phyloP scores from a whole-genome alignment of 257 asterid genomes.

The Ligustrum vulgare region DNA sequence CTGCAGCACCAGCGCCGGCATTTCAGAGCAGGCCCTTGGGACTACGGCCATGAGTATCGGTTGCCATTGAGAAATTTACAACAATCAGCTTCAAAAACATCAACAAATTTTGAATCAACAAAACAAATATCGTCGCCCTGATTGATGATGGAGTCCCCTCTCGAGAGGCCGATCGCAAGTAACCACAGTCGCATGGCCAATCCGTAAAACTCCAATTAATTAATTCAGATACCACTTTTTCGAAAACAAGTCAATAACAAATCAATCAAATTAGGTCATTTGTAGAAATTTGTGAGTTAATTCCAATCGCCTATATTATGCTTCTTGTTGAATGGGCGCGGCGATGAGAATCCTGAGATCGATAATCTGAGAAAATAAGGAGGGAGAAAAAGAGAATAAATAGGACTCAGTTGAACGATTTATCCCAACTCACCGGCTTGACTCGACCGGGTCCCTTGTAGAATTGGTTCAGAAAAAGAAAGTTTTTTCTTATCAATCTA shows the following conservation, averaged over 20 bases:
- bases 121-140: slow-evolving; percentile 29
- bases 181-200: slow-evolving; percentile 92
- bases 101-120: slow-evolving; percentile 12
- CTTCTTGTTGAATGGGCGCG: slow-evolving; percentile 9
- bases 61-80: slow-evolving; percentile 50
- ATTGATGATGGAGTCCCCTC: slow-evolving; percentile 53
- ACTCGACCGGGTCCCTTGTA: too few relatives aligned
- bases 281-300: neutral
- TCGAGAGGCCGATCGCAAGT: slow-evolving; percentile 65
- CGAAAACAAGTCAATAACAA: slow-evolving; percentile 1
- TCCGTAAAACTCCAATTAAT: slow-evolving; percentile 33
- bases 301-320: slow-evolving; percentile 4
- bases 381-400: neutral
- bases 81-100: slow-evolving; percentile 24
- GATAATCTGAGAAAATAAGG: slow-evolving; percentile 5
- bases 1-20: slow-evolving; percentile 97
- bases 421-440: too few relatives aligned
- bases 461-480: too few relatives aligned
- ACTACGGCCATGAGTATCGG: slow-evolving; percentile 62
- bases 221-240: slow-evolving; percentile 16
- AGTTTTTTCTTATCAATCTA: too few relatives aligned
- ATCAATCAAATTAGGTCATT: slow-evolving; percentile 14
- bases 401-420: slow-evolving; percentile 14
- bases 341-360: slow-evolving; percentile 29
- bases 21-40: slow-evolving; percentile 75